Conservation (phyloP, 2,329 filamentous ascomycete species). For the Ophiostoma australiae region DNA sequence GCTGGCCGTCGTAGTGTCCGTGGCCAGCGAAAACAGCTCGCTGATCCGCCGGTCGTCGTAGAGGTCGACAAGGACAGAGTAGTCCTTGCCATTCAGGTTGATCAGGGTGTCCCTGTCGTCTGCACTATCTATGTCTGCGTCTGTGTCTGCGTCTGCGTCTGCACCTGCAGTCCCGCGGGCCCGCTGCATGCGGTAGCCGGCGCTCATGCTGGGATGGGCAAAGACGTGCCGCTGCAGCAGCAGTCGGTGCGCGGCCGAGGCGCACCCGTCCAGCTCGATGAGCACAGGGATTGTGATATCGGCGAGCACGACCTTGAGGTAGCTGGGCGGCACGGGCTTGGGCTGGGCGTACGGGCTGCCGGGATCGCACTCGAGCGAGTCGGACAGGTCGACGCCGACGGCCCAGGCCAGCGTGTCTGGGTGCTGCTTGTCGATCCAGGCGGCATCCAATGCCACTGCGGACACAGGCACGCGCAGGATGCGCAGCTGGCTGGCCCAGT, state of each 20-base stretch:
- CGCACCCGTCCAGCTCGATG: conserved; percentile 15
- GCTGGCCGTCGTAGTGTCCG: too few species aligned
- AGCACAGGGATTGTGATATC: conserved; percentile 24
- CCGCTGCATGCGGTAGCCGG: neutral
- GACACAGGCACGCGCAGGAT: conserved; percentile 16
- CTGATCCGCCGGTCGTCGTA: conserved; percentile 27
- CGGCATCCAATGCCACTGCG: conserved; percentile 23
- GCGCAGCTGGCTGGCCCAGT: conserved; percentile 24
- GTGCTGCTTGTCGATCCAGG: conserved; percentile 27
- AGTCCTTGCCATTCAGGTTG: conserved; percentile 24
- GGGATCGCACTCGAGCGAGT: neutral
- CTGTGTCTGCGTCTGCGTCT: neutral
- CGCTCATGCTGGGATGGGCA: neutral
- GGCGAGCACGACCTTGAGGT: conserved; percentile 24
- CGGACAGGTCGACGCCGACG: conserved; percentile 18
- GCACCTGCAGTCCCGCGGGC: neutral
- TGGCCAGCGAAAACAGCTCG: conserved; percentile 26
- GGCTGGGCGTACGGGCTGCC: neutral
- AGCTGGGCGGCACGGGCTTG: neutral
- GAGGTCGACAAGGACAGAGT: conserved; percentile 24
- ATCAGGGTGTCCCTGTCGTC: neutral
- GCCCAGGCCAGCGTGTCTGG: conserved; percentile 25
- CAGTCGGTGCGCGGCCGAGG: neutral
- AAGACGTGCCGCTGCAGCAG: conserved; percentile 11
- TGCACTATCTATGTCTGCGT: neutral